Percentiles rank a stretch among this genome's conserved stretches.
Conservation (phyloP, 169 alveolate genomes). For the Plasmodium coatneyi region DNA sequence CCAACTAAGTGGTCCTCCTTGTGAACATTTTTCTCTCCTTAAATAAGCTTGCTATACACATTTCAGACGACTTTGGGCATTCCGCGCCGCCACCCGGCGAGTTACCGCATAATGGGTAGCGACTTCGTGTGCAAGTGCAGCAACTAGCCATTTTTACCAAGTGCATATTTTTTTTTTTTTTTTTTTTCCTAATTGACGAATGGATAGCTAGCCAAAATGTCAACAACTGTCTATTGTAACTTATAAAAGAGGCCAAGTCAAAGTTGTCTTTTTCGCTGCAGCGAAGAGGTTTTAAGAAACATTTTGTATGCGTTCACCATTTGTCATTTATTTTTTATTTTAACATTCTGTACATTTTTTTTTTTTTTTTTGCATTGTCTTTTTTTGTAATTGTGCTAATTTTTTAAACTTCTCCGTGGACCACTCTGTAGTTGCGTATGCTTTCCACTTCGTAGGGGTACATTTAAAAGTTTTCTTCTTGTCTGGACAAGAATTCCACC, state of each 20-base stretch:
- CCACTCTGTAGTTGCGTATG: background rate
- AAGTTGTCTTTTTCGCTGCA: background rate
- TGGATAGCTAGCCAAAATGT: constrained; percentile 15
- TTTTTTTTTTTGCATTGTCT: background rate
- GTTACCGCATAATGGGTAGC: background rate
- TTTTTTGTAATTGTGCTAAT: background rate
- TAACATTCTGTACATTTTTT: background rate
- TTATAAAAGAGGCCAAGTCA: background rate
- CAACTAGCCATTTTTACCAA: constrained; percentile 14
- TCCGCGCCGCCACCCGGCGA: background rate
- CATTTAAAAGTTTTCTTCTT: background rate
- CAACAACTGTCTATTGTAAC: constrained; percentile 12
- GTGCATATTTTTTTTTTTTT: background rate
- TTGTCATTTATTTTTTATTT: background rate
- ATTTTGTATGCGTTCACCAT: background rate
- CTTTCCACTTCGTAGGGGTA: background rate
- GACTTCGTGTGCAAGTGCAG: background rate
- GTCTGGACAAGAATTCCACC: background rate
- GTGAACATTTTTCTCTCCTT: background rate
- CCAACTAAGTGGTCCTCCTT: background rate
- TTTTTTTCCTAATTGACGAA: constrained; percentile 9
- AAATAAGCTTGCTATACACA: background rate
- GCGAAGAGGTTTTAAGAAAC: background rate
- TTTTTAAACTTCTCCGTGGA: background rate
- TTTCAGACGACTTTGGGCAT: background rate